These are phyloP conservation scores for Syncephalis plumigaleata DNA, from an alignment of 371 early-diverging fungal species.

Conservation along the genomic window DNA sequence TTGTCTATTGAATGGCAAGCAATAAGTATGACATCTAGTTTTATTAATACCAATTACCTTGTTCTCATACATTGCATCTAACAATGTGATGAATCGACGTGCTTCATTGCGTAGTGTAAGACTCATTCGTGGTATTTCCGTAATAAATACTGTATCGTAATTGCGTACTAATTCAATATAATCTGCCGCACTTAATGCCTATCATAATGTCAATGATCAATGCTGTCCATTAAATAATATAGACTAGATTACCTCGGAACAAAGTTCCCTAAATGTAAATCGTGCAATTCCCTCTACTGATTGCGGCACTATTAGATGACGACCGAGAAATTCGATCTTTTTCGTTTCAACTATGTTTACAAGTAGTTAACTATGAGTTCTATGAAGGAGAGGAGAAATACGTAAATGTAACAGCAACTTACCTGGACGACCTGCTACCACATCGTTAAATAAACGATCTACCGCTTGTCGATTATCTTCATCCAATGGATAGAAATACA, in stretches of 20 bases:
- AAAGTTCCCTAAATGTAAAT: slow-evolving; percentile 64
- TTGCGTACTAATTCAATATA: slow-evolving; percentile 60
- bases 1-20: slow-evolving; percentile 10
- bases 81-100: slow-evolving; percentile 81
- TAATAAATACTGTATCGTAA: slow-evolving; percentile 59
- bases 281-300: slow-evolving; percentile 50
- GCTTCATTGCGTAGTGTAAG: slow-evolving; percentile 67
- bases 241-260: slow-evolving; percentile 33
- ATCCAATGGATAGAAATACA: slow-evolving; percentile 41
- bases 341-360: slow-evolving; percentile 6
- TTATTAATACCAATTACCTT: slow-evolving; percentile 13
- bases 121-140: slow-evolving; percentile 72
- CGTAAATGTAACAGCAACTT: neutral
- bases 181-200: slow-evolving; percentile 72
- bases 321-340: slow-evolving; percentile 53
- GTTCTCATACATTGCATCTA: slow-evolving; percentile 84
- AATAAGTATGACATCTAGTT: no score
- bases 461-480: slow-evolving; percentile 22
- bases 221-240: neutral
- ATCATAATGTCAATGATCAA: neutral
- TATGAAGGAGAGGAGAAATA: neutral
- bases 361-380: neutral
- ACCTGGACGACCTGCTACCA: slow-evolving; percentile 12
- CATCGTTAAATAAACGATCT: slow-evolving; percentile 12
- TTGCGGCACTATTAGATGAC: slow-evolving; percentile 37